Conservation (phyloP, 1,284 basidiomycete species). For the Termitomyces sp. region DNA sequence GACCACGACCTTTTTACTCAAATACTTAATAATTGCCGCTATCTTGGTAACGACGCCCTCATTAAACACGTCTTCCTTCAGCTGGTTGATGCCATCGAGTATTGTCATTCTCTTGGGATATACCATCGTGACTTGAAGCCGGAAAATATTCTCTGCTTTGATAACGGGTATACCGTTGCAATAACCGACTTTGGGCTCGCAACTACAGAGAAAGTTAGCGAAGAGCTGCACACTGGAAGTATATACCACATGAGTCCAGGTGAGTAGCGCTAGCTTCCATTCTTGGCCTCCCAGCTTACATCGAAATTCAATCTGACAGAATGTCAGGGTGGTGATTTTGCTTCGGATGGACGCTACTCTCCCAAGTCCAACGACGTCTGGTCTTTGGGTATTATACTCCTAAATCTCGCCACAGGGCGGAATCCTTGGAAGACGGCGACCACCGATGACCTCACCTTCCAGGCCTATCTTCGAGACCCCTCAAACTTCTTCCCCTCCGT, state of each 20-base stretch:
- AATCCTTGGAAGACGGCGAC: slow-evolving; percentile 97
- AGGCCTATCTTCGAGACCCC: slow-evolving; percentile 62
- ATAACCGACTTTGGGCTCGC: slow-evolving; percentile 98
- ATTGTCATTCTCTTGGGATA: slow-evolving; percentile 82
- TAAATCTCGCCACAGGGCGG: slow-evolving; percentile 91
- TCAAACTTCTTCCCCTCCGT: slow-evolving; percentile 59
- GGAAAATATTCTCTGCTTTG: slow-evolving; percentile 91
- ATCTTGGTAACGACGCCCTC: slow-evolving; percentile 71
- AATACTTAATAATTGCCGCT: slow-evolving; percentile 67
- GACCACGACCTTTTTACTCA: slow-evolving; percentile 91
- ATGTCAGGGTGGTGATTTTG: slow-evolving; percentile 80
- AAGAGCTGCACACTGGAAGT: slow-evolving; percentile 92
- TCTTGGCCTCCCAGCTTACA: background rate
- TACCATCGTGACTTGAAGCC: slow-evolving; percentile 98
- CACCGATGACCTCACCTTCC: slow-evolving; percentile 62
- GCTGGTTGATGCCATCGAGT: slow-evolving; percentile 88
- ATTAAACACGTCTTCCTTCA: slow-evolving; percentile 87
- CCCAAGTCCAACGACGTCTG: slow-evolving; percentile 92
- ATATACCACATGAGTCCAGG: slow-evolving; percentile 96
- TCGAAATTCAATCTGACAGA: slow-evolving; percentile 41
- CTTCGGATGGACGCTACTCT: slow-evolving; percentile 66
- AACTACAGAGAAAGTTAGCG: slow-evolving; percentile 80
- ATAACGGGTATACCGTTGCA: slow-evolving; percentile 71
- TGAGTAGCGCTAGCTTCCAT: slow-evolving; percentile 30
- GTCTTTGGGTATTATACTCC: slow-evolving; percentile 93